Evolutionary conservation across 345 rosid species (phyloP), one percentile per base, ranked within the genome.

Genomic region (Populus tremula): DNA sequence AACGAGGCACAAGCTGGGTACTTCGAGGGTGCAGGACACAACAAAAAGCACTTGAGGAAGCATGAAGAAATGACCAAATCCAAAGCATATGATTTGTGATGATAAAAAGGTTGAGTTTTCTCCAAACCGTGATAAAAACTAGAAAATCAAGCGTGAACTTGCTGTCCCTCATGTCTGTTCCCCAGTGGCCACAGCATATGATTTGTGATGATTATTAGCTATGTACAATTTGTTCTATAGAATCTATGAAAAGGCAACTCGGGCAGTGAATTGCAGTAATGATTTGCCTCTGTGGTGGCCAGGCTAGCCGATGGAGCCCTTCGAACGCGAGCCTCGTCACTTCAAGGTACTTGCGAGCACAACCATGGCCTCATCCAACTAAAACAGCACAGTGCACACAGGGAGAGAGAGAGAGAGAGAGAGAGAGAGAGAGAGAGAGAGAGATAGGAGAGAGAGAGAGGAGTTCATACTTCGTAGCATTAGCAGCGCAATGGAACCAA

Each of bases 91-190:
- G 54, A 43, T 14, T 71, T 47, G 63, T 47, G 62, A 71, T 71
- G 59, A 70, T 45, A 50, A 31, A 41, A 49, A 27, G 49, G 8
- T 16, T 7, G 62, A 49, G 20, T 73, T 36, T 38, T 5, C 45
- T 13, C 45, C 33, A 49, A 47, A 75, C 21, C 39, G 62, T 12
- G 62, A 33, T 31, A 33, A 35, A 65, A 68, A 11, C 23, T 49
- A 20, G 50, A 47, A 75, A 68, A 69, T 56, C 14, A 69, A 69
- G 79, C 73, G 73, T 75, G 78, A 75, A 66, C 31, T 29, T 21
- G 43, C 20, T 66, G 76, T 73, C 76, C 36, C 76, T 38, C 76
- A 14, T 74, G 74, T 50, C 39, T 71, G 74, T 50, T 63, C 62
- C 25, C 39, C 63, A 27, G 68, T 8, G 66, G 17, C 11, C 16